Evolutionary conservation across 2,329 filamentous ascomycete species (phyloP).

Genomic region (Trichoderma arundinaceum): DNA sequence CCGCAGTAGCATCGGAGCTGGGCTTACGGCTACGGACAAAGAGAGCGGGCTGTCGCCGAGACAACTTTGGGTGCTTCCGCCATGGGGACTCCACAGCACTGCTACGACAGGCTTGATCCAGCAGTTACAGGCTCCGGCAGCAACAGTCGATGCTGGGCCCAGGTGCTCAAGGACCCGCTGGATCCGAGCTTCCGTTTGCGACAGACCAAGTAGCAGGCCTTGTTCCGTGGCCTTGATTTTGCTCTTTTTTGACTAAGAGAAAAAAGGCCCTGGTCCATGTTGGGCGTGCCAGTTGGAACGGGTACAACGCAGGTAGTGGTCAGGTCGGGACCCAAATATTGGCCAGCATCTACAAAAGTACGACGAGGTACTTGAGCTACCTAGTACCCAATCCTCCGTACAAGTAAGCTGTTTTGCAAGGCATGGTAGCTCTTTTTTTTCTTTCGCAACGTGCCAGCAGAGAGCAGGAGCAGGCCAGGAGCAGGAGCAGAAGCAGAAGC

Average conservation of each 20-base stretch:
- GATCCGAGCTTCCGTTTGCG: conserved; percentile 30
- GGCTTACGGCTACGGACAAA: not conserved
- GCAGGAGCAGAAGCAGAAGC: too few species aligned
- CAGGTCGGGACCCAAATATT: too few species aligned
- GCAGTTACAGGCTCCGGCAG: not conserved
- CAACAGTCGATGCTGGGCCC: not conserved
- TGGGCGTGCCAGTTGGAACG: conserved; percentile 3
- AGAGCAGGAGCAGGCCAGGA: too few species aligned
- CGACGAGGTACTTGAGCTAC: not conserved
- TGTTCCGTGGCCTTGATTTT: not conserved
- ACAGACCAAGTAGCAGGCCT: not conserved
- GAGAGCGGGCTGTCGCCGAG: not conserved
- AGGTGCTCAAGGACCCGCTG: not conserved
- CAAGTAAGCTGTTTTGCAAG: too few species aligned
- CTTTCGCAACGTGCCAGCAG: too few species aligned
- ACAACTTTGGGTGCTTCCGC: not conserved
- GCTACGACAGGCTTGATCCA: not conserved
- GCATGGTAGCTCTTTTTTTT: too few species aligned
- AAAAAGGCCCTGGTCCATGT: conserved; percentile 8
- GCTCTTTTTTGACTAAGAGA: conserved; percentile 19
- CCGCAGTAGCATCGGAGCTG: not conserved
- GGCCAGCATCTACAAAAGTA: not conserved
- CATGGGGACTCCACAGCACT: too few species aligned
- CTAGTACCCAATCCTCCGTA: too few species aligned
- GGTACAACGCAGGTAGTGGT: too few species aligned